phyloP scores from a whole-genome alignment of 2,329 filamentous ascomycete species.

The Rhexocercosporidium sp. region DNA sequence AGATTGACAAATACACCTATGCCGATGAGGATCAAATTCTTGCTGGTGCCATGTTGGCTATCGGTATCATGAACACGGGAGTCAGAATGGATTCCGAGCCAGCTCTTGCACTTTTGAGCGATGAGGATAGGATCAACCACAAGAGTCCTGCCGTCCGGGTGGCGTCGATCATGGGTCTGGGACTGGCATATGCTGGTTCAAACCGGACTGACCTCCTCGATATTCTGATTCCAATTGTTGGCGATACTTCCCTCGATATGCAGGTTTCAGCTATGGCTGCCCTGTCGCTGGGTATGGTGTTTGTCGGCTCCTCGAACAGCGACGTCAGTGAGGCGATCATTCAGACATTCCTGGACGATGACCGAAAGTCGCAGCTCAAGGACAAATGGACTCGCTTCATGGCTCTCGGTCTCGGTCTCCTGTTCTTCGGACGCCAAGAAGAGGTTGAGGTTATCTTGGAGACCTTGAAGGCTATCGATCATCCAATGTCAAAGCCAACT shows the following conservation, averaged over 20 bases:
- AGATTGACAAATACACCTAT: conserved; percentile 94
- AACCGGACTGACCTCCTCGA: conserved; percentile 91
- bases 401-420: conserved; percentile 86
- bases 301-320: conserved; percentile 89
- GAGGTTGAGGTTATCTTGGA: conserved; percentile 98
- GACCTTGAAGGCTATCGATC: conserved; percentile 94
- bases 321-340: conserved; percentile 93
- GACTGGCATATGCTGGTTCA: conserved; percentile 91
- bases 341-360: conserved; percentile 90
- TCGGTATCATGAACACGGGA: conserved; percentile 94
- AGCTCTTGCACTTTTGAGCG: conserved; percentile 83
- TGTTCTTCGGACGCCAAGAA: conserved; percentile 97
- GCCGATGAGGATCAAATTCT: conserved; percentile 82
- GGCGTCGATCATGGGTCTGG: conserved; percentile 93
- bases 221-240: conserved; percentile 83
- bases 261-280: conserved; percentile 96
- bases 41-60: conserved; percentile 89
- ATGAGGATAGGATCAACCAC: conserved; percentile 77
- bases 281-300: conserved; percentile 85
- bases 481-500: conserved; percentile 96
- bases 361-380: conserved; percentile 86
- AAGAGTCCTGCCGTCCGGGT: conserved; percentile 80
- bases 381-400: conserved; percentile 99
- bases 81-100: conserved; percentile 90
- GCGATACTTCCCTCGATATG: conserved; percentile 85